A percentile compares a stretch with the other conserved stretches of the same genome.
phyloP scores from a whole-genome alignment of 1,139 yeast species.

The Magnusiomyces paraingens region DNA sequence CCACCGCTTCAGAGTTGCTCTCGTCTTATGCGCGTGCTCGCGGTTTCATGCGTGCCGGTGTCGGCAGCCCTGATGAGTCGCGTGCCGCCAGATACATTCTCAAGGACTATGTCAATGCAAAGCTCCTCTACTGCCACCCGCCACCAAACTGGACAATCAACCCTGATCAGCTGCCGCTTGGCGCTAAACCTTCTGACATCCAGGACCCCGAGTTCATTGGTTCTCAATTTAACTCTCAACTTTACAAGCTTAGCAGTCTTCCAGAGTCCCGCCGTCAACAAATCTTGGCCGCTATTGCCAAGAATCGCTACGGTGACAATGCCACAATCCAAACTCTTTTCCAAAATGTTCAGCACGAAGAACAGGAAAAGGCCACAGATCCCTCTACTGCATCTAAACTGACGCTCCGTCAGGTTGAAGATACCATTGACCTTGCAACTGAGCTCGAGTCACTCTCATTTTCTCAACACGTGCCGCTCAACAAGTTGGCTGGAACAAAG shows the following conservation, averaged over 20 bases:
- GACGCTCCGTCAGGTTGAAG: slow-evolving; percentile 18
- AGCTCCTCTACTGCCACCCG: slow-evolving; percentile 75
- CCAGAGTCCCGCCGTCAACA: slow-evolving; percentile 73
- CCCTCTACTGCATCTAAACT: background rate
- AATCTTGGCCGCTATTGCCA: slow-evolving; percentile 45
- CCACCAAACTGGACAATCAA: slow-evolving; percentile 50
- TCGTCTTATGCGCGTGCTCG: slow-evolving; percentile 94
- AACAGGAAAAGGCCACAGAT: background rate
- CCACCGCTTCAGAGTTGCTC: slow-evolving; percentile 83
- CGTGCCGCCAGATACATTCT: slow-evolving; percentile 89
- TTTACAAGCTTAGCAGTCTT: slow-evolving; percentile 51
- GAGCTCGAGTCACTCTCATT: slow-evolving; percentile 71
- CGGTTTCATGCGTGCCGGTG: slow-evolving; percentile 90
- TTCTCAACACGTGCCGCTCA: slow-evolving; percentile 60
- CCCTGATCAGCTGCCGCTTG: slow-evolving; percentile 35
- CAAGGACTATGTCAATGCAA: slow-evolving; percentile 93
- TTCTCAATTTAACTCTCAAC: slow-evolving; percentile 67
- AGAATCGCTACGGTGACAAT: slow-evolving; percentile 13
- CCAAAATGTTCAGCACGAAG: background rate
- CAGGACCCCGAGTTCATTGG: slow-evolving; percentile 31
- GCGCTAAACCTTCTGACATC: slow-evolving; percentile 19
- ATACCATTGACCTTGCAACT: slow-evolving; percentile 55
- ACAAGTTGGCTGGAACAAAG: slow-evolving; percentile 20
- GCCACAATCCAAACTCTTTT: slow-evolving; percentile 8
- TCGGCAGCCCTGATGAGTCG: slow-evolving; percentile 95